Evolutionary conservation across 768 basidiomycete genomes (phyloP), one percentile per base, ranked within the genome.

Genomic region (Termitomyces sp.): DNA sequence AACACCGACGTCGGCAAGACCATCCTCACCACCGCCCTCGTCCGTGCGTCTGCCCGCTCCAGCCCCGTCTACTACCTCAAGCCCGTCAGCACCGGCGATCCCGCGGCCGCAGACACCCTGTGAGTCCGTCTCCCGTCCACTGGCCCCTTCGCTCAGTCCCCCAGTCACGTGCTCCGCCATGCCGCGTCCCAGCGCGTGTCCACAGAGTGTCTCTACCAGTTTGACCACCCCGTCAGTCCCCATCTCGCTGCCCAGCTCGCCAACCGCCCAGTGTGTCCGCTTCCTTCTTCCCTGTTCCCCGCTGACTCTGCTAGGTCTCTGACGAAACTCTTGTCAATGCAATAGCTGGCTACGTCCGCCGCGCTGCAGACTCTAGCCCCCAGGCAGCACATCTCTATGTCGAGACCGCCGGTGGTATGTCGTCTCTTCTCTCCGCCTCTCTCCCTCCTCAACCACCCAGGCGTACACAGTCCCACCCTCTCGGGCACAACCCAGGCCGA

Each of bases 1-100:
- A 97, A 96, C 72, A 98, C 96, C 2, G 87, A 94, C 71, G 94
- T 98, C 51, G 96, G 96, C 28, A 98, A 98, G 73, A 97, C 95
- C 0, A 81, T 98, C 57, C 75, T 98, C 54, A 89, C 92, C 1
- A 83, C 94, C 2, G 92, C 92, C 1, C 84, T 98, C 36, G 82
- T 87, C 45, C 80, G 90, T 36, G 87, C 91, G 0, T 90, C 91
- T n/a, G 86, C 86, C 0, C 54, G 74, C 77, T 4, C 15, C 26
- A 75, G 76, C 3, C 66, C 72, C 37, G 85, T 85, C 0, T 84
- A 83, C 63, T 92, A 92, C 61, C 74, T 92, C 55, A 98, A 98
- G 67, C 96, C 96, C 0, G 85, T 98, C 59, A 95, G 93, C 70
- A 96, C 96, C 0, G 96, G 96, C 2, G 78, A 86, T 0, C 73